Evolutionary conservation across 495 filamentous ascomycete species (phyloP), one percentile per base, ranked within the genome.

Genomic region (Hypoxylon fragiforme): DNA sequence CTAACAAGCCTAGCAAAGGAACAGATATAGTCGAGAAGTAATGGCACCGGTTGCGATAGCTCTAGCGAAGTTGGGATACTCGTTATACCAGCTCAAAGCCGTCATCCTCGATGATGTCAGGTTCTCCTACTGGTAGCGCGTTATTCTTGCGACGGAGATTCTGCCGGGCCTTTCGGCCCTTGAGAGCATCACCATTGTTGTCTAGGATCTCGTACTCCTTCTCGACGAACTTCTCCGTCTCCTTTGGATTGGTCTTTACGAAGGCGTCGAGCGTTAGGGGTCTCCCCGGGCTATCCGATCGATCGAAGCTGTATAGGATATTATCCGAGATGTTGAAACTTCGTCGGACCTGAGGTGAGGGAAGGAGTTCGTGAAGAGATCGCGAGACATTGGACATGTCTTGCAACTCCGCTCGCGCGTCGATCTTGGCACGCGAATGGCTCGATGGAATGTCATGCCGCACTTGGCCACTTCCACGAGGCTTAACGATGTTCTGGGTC

Each of bases 181-280:
- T 72, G 2, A 76, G 63, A 6, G 67, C 62, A 44, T 78, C 68
- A 7, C 75, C 75, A 12, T 74, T 71, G 31, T 55, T 63, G 49
- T 77, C 74, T 7, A 78, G 43, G 31, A 78, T 70, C 62, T 76
- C 75, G 42, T 76, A 78, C 58, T 78, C 75, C 58, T 70, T 70
- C 63, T 74, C 72, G 15, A 78, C 71, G n/a, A 76, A 64, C 32
- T 63, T 65, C 64, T 78, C 75, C 31, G 71, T 77, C 26, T 71
- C 74, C 21, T 68, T 65, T 7, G 60, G 56, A 15, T 66, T 67
- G 19, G 64, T 42, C 68, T 74, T 77, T 47, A 78, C 66, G 40
- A 76, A 77, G 36, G 68, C 62, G 15, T 74, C 75, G 8, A 78
- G 68, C 15, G 71, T 62, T 7, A 76, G 37, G 3, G 74, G 68